These are phyloP conservation scores for Neurospora sp. DNA, from an alignment of 495 filamentous ascomycete genomes.

Conservation along the genomic window DNA sequence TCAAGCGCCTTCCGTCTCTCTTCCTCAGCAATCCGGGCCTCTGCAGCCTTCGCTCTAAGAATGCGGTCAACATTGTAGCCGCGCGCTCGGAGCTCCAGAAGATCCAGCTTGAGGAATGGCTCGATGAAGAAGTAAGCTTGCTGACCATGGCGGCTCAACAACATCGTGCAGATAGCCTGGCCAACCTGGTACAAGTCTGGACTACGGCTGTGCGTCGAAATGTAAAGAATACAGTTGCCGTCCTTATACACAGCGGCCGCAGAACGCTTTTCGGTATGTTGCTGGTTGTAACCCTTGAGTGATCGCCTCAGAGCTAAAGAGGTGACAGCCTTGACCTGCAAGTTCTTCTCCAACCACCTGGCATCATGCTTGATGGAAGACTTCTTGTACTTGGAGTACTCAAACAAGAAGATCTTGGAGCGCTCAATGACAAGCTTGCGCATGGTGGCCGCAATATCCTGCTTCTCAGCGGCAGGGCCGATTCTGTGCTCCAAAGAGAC, in stretches of 20 bases:
- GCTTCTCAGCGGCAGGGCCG: slow-evolving; percentile 36
- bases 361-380: slow-evolving; percentile 71
- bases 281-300: slow-evolving; percentile 54
- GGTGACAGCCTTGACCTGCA: slow-evolving; percentile 65
- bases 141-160: slow-evolving; percentile 75
- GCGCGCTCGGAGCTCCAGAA: slow-evolving; percentile 65
- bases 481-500: slow-evolving; percentile 53
- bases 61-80: slow-evolving; percentile 96
- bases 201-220: slow-evolving; percentile 40
- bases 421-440: slow-evolving; percentile 77
- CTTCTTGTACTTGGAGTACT: slow-evolving; percentile 45
- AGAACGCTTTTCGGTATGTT: slow-evolving; percentile 58
- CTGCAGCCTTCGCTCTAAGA: slow-evolving; percentile 69
- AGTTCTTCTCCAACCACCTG: slow-evolving; percentile 80
- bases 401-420: slow-evolving; percentile 76
- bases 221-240: slow-evolving; percentile 31
- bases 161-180: slow-evolving; percentile 63
- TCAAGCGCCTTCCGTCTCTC: slow-evolving; percentile 67
- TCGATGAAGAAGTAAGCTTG: slow-evolving; percentile 80
- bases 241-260: slow-evolving; percentile 40
- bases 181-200: slow-evolving; percentile 85
- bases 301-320: slow-evolving; percentile 65
- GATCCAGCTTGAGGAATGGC: slow-evolving; percentile 66
- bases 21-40: slow-evolving; percentile 76
- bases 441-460: slow-evolving; percentile 44